Percentiles rank a stretch among this genome's conserved stretches.
These are phyloP conservation scores for Meyerozyma sp. DNA, from an alignment of 1,139 yeast species.

Conservation along the genomic window DNA sequence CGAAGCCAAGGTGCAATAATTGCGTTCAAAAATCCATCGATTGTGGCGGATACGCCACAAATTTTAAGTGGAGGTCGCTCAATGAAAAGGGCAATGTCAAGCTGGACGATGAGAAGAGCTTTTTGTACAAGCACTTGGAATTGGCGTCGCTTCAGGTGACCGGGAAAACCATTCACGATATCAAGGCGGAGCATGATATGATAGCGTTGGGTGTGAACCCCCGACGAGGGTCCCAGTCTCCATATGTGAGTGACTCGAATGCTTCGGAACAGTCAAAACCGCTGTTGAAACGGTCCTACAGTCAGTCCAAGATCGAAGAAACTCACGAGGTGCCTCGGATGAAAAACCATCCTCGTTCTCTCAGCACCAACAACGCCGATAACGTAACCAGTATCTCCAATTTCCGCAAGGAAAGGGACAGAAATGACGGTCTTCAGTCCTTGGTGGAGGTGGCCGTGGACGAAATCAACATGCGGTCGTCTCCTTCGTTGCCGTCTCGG, in stretches of 20 bases:
- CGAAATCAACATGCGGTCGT: constrained; percentile 12
- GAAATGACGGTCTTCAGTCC: constrained; percentile 11
- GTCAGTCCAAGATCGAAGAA: not conserved
- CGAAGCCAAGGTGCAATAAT: constrained; percentile 46
- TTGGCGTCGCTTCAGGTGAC: constrained; percentile 50
- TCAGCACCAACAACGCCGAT: not conserved
- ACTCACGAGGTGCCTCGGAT: not conserved
- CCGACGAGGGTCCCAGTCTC: not conserved
- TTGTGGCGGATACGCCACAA: constrained; percentile 62
- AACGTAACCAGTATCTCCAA: not conserved
- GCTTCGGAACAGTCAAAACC: not conserved
- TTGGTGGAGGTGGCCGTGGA: constrained; percentile 20
- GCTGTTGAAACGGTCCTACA: not conserved
- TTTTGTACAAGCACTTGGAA: constrained; percentile 41
- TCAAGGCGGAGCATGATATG: constrained; percentile 43
- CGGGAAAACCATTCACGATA: constrained; percentile 45
- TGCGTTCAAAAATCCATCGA: constrained; percentile 39
- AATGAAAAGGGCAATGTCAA: constrained; percentile 14
- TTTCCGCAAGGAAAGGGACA: not conserved
- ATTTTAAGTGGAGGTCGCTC: constrained; percentile 60
- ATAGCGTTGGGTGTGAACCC: constrained; percentile 50
- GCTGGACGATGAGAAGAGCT: constrained; percentile 3
- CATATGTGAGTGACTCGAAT: not conserved
- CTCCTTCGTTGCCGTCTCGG: constrained; percentile 3
- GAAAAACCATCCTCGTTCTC: not conserved